phyloP scores from a whole-genome alignment of 1,284 basidiomycete genomes.

The Ceratobasidium sp. region DNA sequence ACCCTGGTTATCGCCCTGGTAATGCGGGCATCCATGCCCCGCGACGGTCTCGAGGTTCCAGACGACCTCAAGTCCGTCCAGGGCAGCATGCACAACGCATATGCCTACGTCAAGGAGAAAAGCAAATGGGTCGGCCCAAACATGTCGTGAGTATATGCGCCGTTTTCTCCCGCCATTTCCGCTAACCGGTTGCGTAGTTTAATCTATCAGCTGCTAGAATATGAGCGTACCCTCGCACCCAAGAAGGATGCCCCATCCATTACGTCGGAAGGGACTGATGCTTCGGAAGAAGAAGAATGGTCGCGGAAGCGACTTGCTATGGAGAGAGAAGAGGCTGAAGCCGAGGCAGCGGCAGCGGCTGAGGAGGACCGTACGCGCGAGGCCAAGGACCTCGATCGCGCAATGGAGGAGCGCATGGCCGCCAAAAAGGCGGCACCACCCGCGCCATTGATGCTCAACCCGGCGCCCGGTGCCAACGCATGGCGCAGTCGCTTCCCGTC shows the following conservation, averaged over 20 bases:
- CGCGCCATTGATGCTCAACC: constrained; percentile 66
- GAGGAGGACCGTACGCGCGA: constrained; percentile 57
- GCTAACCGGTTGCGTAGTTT: constrained; percentile 64
- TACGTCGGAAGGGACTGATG: constrained; percentile 62
- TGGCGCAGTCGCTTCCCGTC: constrained; percentile 57
- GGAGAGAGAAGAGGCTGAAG: constrained; percentile 68
- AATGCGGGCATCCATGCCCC: constrained; percentile 89
- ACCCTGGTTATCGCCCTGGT: constrained; percentile 93
- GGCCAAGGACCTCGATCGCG: constrained; percentile 78
- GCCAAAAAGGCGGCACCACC: constrained; percentile 71
- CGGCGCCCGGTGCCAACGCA: constrained; percentile 59
- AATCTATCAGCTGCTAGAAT: constrained; percentile 96
- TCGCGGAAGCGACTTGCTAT: constrained; percentile 73
- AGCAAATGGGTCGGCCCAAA: constrained; percentile 92
- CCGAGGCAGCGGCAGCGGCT: constrained; percentile 20
- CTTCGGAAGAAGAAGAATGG: constrained; percentile 82
- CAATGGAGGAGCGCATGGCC: constrained; percentile 81
- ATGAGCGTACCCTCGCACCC: constrained; percentile 81
- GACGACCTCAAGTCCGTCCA: constrained; percentile 80
- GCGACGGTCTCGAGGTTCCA: constrained; percentile 70
- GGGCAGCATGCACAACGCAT: constrained; percentile 88
- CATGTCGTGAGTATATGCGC: constrained; percentile 79
- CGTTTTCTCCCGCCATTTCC: constrained; percentile 45
- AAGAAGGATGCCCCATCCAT: constrained; percentile 46
- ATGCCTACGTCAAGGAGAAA: constrained; percentile 89